phyloP scores from a whole-genome alignment of 164 flowering plant genomes.

The Chloranthus sessilifolius region DNA sequence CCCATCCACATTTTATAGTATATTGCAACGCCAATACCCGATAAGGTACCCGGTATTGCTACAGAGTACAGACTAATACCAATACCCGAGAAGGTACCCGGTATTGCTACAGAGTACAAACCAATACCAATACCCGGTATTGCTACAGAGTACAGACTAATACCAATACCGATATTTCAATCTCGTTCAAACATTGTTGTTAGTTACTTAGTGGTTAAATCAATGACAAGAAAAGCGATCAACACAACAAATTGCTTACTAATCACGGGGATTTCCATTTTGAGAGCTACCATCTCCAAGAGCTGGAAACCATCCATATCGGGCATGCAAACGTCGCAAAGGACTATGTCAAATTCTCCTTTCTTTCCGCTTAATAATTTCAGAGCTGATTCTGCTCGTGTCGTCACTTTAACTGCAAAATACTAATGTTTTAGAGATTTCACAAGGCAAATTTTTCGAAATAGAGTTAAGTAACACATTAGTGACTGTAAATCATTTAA shows the following conservation, averaged over 20 bases:
- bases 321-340: slow-evolving; percentile 29
- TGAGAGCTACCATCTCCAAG: slow-evolving; percentile 28
- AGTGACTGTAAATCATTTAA: neutral
- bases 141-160: neutral
- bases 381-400: slow-evolving; percentile 22
- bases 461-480: neutral
- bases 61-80: neutral
- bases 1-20: too few species aligned
- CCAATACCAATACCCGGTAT: neutral
- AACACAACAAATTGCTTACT: slow-evolving; percentile 18
- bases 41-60: neutral
- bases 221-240: neutral
- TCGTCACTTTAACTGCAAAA: slow-evolving; percentile 28
- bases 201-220: neutral
- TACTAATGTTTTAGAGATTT: neutral
- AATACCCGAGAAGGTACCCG: too few species aligned
- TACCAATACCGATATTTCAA: neutral
- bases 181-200: neutral
- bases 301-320: slow-evolving; percentile 43
- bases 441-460: neutral
- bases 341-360: slow-evolving; percentile 30
- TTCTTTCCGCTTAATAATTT: slow-evolving; percentile 28
- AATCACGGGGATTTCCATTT: slow-evolving; percentile 48
- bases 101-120: too few species aligned
- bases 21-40: too few species aligned